A percentile compares a stretch with the other conserved stretches of the same genome.
These are phyloP conservation scores for Teratosphaeria pseudoeucalypti DNA, from an alignment of 2,329 filamentous ascomycete genomes.

Conservation along the genomic window DNA sequence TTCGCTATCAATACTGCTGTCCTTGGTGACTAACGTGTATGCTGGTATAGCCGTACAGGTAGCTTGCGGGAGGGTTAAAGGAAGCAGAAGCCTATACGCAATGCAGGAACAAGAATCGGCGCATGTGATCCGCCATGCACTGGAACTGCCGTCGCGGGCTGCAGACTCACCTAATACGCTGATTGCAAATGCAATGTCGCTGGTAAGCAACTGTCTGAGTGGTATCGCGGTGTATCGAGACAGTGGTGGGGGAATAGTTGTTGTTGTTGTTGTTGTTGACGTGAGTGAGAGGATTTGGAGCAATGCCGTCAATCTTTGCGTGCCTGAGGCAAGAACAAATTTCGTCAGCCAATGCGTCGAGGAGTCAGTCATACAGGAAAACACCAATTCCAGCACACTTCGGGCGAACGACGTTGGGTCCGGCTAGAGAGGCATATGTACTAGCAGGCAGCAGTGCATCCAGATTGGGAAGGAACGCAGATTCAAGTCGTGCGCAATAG, in stretches of 20 bases:
- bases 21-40: not conserved
- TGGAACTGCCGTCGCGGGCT: not conserved
- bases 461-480: not conserved
- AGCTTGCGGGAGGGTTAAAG: not conserved
- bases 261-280: not conserved
- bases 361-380: not conserved
- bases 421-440: not conserved
- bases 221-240: not conserved
- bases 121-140: constrained; percentile 1
- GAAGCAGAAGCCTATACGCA: not conserved
- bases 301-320: not conserved
- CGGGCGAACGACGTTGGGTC: not conserved
- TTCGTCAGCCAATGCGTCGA: not conserved
- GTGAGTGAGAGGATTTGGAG: not conserved
- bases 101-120: constrained; percentile 3
- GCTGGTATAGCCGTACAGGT: not conserved
- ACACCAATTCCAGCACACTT: not conserved
- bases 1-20: not conserved
- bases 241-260: not conserved
- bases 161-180: not conserved
- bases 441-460: not conserved
- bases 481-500: not conserved
- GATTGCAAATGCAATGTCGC: not conserved
- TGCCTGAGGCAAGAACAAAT: not conserved
- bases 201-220: not conserved